phyloP scores from a whole-genome alignment of 2,329 filamentous ascomycete species.

The Fusarium brevicatenulatum region DNA sequence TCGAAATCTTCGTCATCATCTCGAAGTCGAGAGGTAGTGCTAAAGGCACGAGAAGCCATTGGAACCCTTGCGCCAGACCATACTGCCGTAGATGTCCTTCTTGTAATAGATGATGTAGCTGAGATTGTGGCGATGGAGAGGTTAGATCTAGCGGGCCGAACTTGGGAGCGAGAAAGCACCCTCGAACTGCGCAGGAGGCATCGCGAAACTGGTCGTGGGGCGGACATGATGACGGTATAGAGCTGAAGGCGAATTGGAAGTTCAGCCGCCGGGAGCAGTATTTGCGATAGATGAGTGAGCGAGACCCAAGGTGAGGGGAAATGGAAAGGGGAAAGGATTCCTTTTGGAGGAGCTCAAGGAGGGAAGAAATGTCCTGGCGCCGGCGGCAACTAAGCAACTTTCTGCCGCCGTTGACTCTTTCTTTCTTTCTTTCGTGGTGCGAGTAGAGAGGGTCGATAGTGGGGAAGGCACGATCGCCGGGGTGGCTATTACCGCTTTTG shows the following conservation, averaged over 20 bases:
- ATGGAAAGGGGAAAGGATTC: background rate
- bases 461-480: constrained; percentile 19
- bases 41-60: constrained; percentile 50
- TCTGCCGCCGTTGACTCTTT: constrained; percentile 26
- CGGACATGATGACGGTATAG: constrained; percentile 46
- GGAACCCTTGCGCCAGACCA: constrained; percentile 34
- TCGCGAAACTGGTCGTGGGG: constrained; percentile 52
- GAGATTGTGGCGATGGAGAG: constrained; percentile 39
- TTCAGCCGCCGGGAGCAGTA: constrained; percentile 41
- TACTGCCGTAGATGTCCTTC: constrained; percentile 23
- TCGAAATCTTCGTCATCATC: constrained; percentile 68
- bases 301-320: background rate
- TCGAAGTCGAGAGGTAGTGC: constrained; percentile 46
- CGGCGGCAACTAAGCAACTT: constrained; percentile 35
- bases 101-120: constrained; percentile 17
- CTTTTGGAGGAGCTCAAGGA: constrained; percentile 13
- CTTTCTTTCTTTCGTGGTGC: constrained; percentile 7
- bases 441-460: constrained; percentile 21
- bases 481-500: constrained; percentile 17
- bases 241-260: constrained; percentile 6
- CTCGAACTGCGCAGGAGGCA: constrained; percentile 53
- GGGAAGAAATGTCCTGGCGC: constrained; percentile 13
- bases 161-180: constrained; percentile 45
- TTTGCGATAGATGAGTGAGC: background rate
- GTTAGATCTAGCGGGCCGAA: constrained; percentile 40